Conservation (phyloP, 2,329 filamentous ascomycete species). For the Amauroascus verrucosus region DNA sequence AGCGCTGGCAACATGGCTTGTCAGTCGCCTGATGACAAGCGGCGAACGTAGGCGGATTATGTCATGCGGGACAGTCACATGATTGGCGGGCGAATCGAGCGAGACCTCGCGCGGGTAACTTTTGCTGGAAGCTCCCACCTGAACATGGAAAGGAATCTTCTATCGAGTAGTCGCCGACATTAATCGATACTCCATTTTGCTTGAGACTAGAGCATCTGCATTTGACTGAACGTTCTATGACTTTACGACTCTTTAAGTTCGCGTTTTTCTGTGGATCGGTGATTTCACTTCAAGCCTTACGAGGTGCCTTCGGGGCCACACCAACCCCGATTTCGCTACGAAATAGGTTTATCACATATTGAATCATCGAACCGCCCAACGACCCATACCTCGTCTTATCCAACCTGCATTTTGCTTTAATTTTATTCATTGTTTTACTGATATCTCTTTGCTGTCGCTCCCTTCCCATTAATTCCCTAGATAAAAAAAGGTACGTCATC, state of each 20-base stretch:
- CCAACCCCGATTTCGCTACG: slow-evolving; percentile 5
- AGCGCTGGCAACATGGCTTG: neutral
- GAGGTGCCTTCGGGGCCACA: neutral
- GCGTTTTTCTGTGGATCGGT: slow-evolving; percentile 4
- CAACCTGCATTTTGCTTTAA: neutral
- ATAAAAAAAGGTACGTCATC: neutral
- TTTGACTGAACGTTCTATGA: neutral
- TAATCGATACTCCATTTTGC: neutral
- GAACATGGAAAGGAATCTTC: too few species aligned
- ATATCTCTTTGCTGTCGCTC: slow-evolving; percentile 3
- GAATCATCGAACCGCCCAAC: neutral
- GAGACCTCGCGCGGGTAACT: too few species aligned
- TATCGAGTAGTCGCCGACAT: neutral
- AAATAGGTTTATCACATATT: neutral
- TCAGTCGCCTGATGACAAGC: neutral
- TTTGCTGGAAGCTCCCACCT: too few species aligned
- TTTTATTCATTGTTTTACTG: neutral
- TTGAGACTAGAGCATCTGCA: neutral
- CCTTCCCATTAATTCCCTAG: neutral
- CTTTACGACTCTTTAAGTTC: neutral
- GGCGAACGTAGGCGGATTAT: neutral
- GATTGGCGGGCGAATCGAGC: neutral
- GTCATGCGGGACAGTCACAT: neutral
- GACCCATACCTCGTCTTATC: neutral
- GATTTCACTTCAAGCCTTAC: neutral